Evolutionary conservation across 164 flowering plant species (phyloP).

Genomic region (Umbellularia californica): DNA sequence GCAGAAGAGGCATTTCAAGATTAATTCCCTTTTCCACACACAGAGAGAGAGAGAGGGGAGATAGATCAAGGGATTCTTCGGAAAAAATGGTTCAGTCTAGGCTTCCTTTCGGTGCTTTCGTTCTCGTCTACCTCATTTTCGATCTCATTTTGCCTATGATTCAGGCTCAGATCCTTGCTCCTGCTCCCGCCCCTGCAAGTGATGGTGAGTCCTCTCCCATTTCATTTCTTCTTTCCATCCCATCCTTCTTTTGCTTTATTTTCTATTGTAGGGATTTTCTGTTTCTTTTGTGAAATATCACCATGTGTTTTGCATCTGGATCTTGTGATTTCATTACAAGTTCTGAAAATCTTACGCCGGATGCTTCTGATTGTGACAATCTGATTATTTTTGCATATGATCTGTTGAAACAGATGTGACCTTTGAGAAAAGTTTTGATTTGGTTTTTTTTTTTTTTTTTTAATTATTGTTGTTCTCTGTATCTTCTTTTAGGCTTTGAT

Average conservation of each 20-base stretch:
- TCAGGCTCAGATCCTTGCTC: conserved; percentile 1
- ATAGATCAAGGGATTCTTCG: not conserved
- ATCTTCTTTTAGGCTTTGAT: too few relatives aligned
- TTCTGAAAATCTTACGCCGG: not conserved
- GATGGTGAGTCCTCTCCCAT: not conserved
- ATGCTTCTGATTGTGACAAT: not conserved
- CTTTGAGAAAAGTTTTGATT: not conserved
- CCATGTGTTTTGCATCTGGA: not conserved
- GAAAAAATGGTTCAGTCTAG: not conserved
- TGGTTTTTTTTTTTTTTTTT: too few relatives aligned
- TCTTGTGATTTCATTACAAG: not conserved
- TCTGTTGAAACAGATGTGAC: not conserved
- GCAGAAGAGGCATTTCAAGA: not conserved
- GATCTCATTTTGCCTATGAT: not conserved
- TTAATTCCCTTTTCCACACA: not conserved
- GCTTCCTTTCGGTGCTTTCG: not conserved
- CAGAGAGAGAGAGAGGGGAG: not conserved
- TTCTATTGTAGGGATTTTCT: not conserved
- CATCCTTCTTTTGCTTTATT: not conserved
- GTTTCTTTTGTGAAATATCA: not conserved
- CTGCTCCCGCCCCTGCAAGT: not conserved
- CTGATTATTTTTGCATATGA: not conserved
- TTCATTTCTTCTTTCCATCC: not conserved
- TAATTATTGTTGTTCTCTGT: too few relatives aligned
- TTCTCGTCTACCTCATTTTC: not conserved